phyloP scores from a whole-genome alignment of 129 eudicot genomes.

The Flaveria trinervia region DNA sequence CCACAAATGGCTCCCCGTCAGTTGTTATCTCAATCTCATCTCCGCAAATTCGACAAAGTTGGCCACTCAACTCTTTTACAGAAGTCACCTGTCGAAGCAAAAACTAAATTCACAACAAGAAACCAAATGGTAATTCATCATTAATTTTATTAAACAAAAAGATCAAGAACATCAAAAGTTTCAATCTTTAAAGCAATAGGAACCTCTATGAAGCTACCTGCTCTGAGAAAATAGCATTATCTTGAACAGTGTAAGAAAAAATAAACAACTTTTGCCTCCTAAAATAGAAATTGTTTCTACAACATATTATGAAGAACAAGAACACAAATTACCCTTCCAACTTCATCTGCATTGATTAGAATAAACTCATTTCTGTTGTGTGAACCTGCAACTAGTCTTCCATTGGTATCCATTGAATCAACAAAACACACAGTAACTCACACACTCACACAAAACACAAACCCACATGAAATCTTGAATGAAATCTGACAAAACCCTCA shows the following conservation, averaged over 20 bases:
- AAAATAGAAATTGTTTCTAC: no score
- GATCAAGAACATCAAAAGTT: slow-evolving; percentile 15
- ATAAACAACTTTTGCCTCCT: background rate
- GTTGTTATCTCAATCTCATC: slow-evolving; percentile 53
- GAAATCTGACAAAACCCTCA: slow-evolving; percentile 4
- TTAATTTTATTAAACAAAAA: background rate
- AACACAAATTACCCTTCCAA: slow-evolving; percentile 63
- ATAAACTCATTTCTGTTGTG: slow-evolving; percentile 95
- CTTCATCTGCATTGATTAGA: slow-evolving; percentile 94
- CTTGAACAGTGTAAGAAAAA: background rate
- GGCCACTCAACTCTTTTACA: slow-evolving; percentile 57
- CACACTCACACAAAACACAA: slow-evolving; percentile 11
- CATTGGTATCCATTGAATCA: slow-evolving; percentile 67
- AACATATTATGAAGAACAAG: background rate
- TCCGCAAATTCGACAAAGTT: slow-evolving; percentile 68
- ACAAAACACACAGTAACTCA: background rate
- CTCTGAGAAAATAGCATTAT: background rate
- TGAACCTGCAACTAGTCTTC: slow-evolving; percentile 90
- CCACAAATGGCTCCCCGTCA: slow-evolving; percentile 70
- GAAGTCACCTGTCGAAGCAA: slow-evolving; percentile 61
- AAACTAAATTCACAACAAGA: background rate
- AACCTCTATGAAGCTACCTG: background rate
- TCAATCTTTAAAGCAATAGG: slow-evolving; percentile 16
- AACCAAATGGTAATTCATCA: slow-evolving; percentile 12
- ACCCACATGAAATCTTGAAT: slow-evolving; percentile 18